These are phyloP conservation scores for Quercus bicolor DNA, from an alignment of 306 rosid species.

Conservation along the genomic window DNA sequence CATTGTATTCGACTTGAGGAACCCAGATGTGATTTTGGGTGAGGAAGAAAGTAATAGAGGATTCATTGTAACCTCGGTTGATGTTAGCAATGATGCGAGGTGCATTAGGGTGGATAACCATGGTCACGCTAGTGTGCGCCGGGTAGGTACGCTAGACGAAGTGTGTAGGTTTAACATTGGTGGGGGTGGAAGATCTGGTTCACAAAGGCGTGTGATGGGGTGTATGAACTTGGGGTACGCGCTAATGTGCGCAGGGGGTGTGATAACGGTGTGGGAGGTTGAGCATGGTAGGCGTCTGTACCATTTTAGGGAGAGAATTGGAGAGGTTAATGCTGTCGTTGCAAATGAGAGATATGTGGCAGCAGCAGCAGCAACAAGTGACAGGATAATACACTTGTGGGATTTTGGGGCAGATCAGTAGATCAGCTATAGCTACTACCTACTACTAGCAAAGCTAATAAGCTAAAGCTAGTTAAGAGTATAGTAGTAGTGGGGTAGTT, in stretches of 20 bases:
- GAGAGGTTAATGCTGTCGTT: constrained; percentile 36
- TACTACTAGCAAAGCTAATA: no score
- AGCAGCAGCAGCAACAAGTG: constrained; percentile 27
- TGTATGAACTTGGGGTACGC: constrained; percentile 58
- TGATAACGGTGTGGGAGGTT: constrained; percentile 55
- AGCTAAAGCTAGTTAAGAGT: no score
- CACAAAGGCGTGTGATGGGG: constrained; percentile 29
- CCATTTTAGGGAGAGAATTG: constrained; percentile 20
- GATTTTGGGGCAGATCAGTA: constrained; percentile 62
- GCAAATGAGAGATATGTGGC: constrained; percentile 70
- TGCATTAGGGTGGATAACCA: constrained; percentile 43
- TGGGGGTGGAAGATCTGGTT: constrained; percentile 1
- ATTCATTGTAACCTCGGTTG: constrained; percentile 47
- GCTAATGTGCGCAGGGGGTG: constrained; percentile 38
- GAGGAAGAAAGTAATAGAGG: constrained; percentile 38
- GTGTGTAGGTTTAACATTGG: constrained; percentile 39
- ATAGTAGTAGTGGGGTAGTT: no score
- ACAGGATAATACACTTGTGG: constrained; percentile 50
- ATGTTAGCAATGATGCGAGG: constrained; percentile 36
- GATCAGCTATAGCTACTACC: no score
- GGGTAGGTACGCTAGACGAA: constrained; percentile 37
- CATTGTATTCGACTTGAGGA: constrained; percentile 44
- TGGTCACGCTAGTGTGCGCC: constrained; percentile 48
- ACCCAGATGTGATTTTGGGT: constrained; percentile 27
- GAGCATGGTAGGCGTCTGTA: constrained; percentile 18